phyloP scores from a whole-genome alignment of 2,329 filamentous ascomycete species.

The Pseudonectria buxi region DNA sequence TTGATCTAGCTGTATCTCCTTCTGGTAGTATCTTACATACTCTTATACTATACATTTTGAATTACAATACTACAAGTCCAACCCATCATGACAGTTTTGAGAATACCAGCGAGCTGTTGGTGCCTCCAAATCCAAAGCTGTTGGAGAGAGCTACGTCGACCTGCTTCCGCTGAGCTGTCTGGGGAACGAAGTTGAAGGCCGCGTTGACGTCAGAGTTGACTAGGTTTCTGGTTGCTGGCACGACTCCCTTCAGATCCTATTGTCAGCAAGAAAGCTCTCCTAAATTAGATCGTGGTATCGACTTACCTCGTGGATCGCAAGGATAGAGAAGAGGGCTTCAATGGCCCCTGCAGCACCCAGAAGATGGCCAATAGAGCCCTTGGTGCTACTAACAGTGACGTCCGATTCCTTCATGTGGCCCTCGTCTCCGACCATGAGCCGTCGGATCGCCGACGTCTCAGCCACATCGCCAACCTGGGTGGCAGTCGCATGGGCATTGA shows the following conservation, averaged over 20 bases:
- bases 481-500: slow-evolving; percentile 93
- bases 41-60: no score
- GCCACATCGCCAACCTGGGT: slow-evolving; percentile 81
- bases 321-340: slow-evolving; percentile 77
- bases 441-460: slow-evolving; percentile 76
- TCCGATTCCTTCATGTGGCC: slow-evolving; percentile 55
- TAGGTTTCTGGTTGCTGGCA: slow-evolving; percentile 86
- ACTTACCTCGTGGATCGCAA: slow-evolving; percentile 71
- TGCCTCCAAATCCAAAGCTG: slow-evolving; percentile 96
- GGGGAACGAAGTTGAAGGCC: slow-evolving; percentile 79
- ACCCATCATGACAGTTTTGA: slow-evolving; percentile 25
- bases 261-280: slow-evolving; percentile 5
- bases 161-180: slow-evolving; percentile 59
- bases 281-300: background rate
- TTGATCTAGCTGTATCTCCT: no score
- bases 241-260: slow-evolving; percentile 51
- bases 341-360: slow-evolving; percentile 86
- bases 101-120: slow-evolving; percentile 86
- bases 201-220: slow-evolving; percentile 58
- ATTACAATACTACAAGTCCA: background rate
- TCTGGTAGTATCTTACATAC: no score
- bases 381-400: slow-evolving; percentile 86
- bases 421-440: slow-evolving; percentile 66
- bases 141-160: slow-evolving; percentile 80
- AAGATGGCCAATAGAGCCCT: slow-evolving; percentile 86